phyloP scores from a whole-genome alignment of 108 stramenopile species.

The Asterionellopsis glacialis region DNA sequence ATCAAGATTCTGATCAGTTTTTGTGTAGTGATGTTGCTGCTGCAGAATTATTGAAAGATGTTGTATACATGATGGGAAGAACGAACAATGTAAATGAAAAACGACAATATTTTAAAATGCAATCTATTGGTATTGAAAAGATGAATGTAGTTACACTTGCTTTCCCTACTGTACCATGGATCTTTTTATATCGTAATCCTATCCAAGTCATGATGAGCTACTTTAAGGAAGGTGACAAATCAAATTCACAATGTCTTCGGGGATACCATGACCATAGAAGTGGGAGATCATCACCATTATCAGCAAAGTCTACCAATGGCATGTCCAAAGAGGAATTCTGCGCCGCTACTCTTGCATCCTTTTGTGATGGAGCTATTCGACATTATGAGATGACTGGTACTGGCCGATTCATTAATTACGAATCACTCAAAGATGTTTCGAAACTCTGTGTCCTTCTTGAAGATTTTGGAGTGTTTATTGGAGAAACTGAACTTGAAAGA shows the following conservation, averaged over 20 bases:
- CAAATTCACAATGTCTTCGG: background rate
- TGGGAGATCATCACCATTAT: background rate
- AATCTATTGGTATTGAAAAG: slow-evolving; percentile 66
- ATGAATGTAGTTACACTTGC: slow-evolving; percentile 68
- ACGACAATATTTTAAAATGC: slow-evolving; percentile 93
- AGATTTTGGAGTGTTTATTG: slow-evolving; percentile 29
- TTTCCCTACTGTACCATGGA: slow-evolving; percentile 91
- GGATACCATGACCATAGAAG: background rate
- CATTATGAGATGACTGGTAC: slow-evolving; percentile 28
- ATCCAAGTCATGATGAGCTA: slow-evolving; percentile 92
- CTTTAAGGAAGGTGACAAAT: background rate
- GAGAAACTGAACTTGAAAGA: slow-evolving; percentile 28
- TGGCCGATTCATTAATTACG: slow-evolving; percentile 66
- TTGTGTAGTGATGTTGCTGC: slow-evolving; percentile 15
- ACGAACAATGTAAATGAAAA: slow-evolving; percentile 66
- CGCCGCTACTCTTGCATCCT: slow-evolving; percentile 71
- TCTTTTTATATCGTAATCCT: slow-evolving; percentile 91
- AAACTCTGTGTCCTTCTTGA: slow-evolving; percentile 32
- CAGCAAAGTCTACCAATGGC: background rate
- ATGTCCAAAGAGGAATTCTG: slow-evolving; percentile 61
- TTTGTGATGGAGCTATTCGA: slow-evolving; percentile 64
- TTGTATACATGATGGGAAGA: slow-evolving; percentile 74
- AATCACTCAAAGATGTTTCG: slow-evolving; percentile 39
- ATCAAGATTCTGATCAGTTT: slow-evolving; percentile 18
- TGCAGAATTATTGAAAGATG: slow-evolving; percentile 55